Base-by-base conservation (phyloP, 768 basidiomycete genomes). In the Xerocomus spinulosus region DNA sequence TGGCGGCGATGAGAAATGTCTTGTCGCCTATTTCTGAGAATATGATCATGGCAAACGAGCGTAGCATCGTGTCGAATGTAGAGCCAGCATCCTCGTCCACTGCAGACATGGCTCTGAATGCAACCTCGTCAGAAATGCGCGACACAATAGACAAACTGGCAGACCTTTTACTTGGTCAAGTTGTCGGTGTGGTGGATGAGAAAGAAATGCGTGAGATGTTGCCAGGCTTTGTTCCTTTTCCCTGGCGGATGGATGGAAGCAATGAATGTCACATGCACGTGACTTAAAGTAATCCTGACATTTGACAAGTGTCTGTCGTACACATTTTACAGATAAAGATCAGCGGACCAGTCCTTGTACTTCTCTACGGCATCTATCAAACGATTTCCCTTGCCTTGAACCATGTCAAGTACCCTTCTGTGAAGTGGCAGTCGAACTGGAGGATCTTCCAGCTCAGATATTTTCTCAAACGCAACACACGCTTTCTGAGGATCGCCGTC, bases 11-110 rank as follows among this genome's bases (percentile, higher is more conserved):
- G 54, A 87, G 73, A 61, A 87, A 87, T 0, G 95, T 97, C 67
- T 97, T 96, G 81, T 98, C 95, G 20, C 95, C 95, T 35, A 94
- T 86, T 74, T 93, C 91, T 3, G 90, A 92, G 63, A 87, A 75
- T 28, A 97, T 85, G 59, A 96, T 97, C 84, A 95, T 92, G 52
- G 78, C 67, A 71, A 93, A 92, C 5, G 91, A 81, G 60, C 92
- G 86, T 5, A 78, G 49, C 51, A 94, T 78, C 9, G 82, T 87
- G 53, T 83, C 17, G 25, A 39, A 37, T 36, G 18, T 15, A 15
- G 50, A 33, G 23, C 35, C n/a, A 26, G 55, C 29, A 38, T 23
- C 60, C 53, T 53, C 49, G 28, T 56, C 43, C 8, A 25, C 32
- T 20, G 49, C 28, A 18, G 54, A 56, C 62, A 64, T 63, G 17